Conservation (phyloP, 208 protist genomes). For the Crithidia sp. region DNA sequence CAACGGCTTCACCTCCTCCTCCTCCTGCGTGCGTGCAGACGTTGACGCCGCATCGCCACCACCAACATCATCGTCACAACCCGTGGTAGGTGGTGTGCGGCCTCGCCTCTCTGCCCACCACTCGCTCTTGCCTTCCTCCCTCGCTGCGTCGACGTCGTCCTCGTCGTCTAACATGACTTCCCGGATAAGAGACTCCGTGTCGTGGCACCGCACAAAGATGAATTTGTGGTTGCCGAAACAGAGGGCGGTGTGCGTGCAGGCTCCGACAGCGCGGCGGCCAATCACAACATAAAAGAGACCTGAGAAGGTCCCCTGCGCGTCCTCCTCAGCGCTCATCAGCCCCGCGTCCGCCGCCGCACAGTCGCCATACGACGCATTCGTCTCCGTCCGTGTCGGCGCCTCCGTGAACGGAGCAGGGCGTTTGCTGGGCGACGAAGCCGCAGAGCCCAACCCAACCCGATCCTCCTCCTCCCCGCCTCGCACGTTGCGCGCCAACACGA, state of each 20-base stretch:
- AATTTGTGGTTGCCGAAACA: conserved; percentile 89
- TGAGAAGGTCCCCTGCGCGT: background rate
- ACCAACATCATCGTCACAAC: background rate
- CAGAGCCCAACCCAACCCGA: background rate
- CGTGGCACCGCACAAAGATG: conserved; percentile 59
- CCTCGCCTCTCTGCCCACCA: background rate
- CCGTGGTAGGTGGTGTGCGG: background rate
- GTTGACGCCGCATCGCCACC: too few species aligned
- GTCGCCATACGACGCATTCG: too few species aligned
- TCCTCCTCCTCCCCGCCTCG: conserved; percentile 31
- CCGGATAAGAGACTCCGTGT: conserved; percentile 34
- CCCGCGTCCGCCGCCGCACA: too few species aligned
- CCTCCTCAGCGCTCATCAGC: background rate
- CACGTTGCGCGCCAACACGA: conserved; percentile 47
- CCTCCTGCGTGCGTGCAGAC: too few species aligned
- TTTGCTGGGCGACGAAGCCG: background rate
- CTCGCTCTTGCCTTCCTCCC: background rate
- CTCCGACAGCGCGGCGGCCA: conserved; percentile 53
- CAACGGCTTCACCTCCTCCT: too few species aligned
- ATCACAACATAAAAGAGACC: conserved; percentile 67
- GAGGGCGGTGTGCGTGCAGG: conserved; percentile 50
- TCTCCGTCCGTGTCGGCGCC: background rate
- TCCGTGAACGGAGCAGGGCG: background rate
- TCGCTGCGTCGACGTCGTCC: conserved; percentile 1
- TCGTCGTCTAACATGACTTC: conserved; percentile 5